Evolutionary conservation across 768 basidiomycete genomes (phyloP).

Genomic region (Agaricus blazei): DNA sequence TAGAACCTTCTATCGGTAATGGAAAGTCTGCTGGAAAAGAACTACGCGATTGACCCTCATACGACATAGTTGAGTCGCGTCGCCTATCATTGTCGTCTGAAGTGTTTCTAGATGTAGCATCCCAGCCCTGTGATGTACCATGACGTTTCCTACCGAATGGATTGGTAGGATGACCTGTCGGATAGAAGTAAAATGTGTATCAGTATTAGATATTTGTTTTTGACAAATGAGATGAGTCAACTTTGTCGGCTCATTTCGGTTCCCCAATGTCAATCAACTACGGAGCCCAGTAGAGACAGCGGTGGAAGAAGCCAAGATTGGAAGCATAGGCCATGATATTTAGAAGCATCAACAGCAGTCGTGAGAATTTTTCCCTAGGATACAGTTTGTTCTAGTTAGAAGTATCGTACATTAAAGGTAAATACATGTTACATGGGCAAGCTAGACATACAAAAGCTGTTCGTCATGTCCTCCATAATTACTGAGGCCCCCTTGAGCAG

Average conservation of each 20-base stretch:
- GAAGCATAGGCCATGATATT: too few species aligned
- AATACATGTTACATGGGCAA: not conserved
- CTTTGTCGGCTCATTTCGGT: constrained; percentile 2
- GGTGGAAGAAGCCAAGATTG: too few species aligned
- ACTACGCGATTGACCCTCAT: not conserved
- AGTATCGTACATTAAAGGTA: too few species aligned
- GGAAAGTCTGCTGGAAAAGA: not conserved
- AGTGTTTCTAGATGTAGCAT: not conserved
- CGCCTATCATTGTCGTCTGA: constrained; percentile 4
- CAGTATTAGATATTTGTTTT: not conserved
- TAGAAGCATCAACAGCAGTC: not conserved
- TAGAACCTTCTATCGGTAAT: not conserved
- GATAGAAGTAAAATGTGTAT: not conserved
- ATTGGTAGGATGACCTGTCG: not conserved
- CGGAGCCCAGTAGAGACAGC: too few species aligned
- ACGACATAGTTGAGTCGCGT: not conserved
- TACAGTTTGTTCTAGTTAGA: not conserved
- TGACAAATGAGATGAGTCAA: not conserved
- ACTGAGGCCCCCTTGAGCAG: not conserved
- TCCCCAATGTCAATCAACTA: too few species aligned
- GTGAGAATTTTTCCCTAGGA: not conserved
- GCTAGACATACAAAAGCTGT: not conserved
- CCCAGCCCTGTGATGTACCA: not conserved
- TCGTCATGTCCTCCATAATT: not conserved
- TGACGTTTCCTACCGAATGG: not conserved